Conservation (phyloP, 768 basidiomycete species). For the Russula ochroleuca region DNA sequence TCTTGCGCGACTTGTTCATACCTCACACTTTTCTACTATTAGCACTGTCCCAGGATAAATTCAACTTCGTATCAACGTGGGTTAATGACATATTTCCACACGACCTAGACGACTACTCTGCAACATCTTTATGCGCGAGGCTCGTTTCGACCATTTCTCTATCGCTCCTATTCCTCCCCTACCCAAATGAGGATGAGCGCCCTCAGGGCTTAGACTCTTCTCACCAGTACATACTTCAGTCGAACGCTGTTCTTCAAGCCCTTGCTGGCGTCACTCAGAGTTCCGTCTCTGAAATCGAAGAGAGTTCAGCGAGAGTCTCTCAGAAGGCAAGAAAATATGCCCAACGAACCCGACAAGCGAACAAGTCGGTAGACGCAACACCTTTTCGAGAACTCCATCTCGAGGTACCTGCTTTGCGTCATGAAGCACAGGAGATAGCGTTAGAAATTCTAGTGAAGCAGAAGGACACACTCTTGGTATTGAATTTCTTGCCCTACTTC, state of each 20-base stretch:
- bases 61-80: conserved; percentile 16
- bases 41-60: conserved; percentile 16
- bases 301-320: conserved; percentile 25
- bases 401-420: conserved; percentile 30
- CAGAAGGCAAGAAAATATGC: conserved; percentile 35
- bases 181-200: neutral
- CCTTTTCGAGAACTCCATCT: conserved; percentile 34
- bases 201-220: conserved; percentile 8
- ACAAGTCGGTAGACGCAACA: conserved; percentile 29
- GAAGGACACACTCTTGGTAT: conserved; percentile 30
- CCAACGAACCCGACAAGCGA: conserved; percentile 19
- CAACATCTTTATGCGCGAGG: neutral
- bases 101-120: conserved; percentile 9
- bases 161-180: conserved; percentile 12
- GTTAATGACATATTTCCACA: conserved; percentile 11
- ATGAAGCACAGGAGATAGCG: conserved; percentile 28
- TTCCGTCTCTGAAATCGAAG: neutral
- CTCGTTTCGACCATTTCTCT: conserved; percentile 17
- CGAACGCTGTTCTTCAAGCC: conserved; percentile 1
- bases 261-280: conserved; percentile 3
- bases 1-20: neutral
- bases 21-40: neutral
- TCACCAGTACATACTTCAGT: conserved; percentile 14
- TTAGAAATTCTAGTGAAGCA: conserved; percentile 29
- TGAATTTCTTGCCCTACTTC: conserved; percentile 19